Base-by-base conservation (phyloP, 805 yeast species). In the Geotrichum ghanense region DNA sequence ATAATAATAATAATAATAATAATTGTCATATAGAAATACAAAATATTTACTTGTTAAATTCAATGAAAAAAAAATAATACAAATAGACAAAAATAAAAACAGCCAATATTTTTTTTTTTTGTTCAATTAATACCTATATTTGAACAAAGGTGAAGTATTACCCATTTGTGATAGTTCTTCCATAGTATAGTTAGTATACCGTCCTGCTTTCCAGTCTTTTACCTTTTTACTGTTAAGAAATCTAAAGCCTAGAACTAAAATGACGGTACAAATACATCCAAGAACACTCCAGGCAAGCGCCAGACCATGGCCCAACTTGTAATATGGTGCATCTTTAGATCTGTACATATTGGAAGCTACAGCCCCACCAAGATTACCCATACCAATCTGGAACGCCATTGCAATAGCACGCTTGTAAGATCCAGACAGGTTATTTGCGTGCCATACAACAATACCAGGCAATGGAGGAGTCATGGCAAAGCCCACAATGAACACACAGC, bases 361-460 rank as follows among this genome's bases (percentile, higher is more conserved):
- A 2, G 66, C 70, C 45, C 77, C 77, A 3, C 75, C 64, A 22
- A 67, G 48, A 50, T 72, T 72, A 6, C 75, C 76, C 16, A 71
- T 48, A 1, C 71, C 61, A 52, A 69, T 74, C 45, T 72, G 69
- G 27, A 61, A 45, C 7, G 71, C 74, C 43, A 71, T 54, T 3
- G 71, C 65, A 2, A 72, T 41, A 6, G 71, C 68, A 54, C 74
- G 62, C 46, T 66, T 66, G 57, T 64, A 70, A 46, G 62, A 63
- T 6, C 71, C 71, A 2, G 73, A 69, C 27, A 63, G 59, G 48
- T 72, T 73, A 31, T 61, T 61, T 21, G 66, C 65, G n/a, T 67
- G 50, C 77, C 76, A 73, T 1, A 70, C 59, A 21, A 68, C 57
- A 50, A 69, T 70, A 27, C 70, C 42, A 19, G 70, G 70, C 3